Conservation (phyloP, 257 asterid genomes). For the Petunia secreta region DNA sequence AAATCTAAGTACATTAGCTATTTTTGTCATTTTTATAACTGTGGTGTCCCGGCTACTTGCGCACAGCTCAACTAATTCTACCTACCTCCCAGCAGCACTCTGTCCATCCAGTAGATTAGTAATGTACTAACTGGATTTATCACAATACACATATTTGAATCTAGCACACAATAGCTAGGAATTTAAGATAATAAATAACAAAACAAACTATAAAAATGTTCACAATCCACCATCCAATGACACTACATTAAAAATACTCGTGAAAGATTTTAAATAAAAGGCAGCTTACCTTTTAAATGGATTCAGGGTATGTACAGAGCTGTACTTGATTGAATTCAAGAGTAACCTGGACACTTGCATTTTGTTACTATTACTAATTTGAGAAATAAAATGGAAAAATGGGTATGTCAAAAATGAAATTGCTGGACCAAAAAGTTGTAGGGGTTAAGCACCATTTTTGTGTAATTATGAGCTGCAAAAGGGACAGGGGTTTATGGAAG, state of each 20-base stretch:
- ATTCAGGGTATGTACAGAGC: neutral
- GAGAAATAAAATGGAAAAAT: neutral
- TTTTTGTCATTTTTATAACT: too few species aligned
- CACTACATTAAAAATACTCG: neutral
- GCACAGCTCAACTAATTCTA: too few species aligned
- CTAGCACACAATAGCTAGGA: neutral
- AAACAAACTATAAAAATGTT: neutral
- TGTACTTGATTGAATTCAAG: slow-evolving; percentile 14
- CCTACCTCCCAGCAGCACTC: too few species aligned
- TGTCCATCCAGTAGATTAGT: too few species aligned
- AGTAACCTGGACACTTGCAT: slow-evolving; percentile 17
- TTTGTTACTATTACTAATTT: neutral
- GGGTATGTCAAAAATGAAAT: neutral
- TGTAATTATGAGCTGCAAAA: neutral
- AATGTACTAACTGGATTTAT: neutral
- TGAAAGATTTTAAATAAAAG: neutral
- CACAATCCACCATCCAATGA: neutral
- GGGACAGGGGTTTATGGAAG: neutral
- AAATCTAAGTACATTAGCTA: neutral
- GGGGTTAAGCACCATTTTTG: neutral
- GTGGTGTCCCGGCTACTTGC: too few species aligned
- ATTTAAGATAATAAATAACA: neutral
- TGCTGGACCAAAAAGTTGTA: neutral
- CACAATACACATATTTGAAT: neutral
- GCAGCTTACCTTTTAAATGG: neutral